Base-by-base conservation (phyloP, 2,329 filamentous ascomycete genomes). In the Colletotrichum acutatum region DNA sequence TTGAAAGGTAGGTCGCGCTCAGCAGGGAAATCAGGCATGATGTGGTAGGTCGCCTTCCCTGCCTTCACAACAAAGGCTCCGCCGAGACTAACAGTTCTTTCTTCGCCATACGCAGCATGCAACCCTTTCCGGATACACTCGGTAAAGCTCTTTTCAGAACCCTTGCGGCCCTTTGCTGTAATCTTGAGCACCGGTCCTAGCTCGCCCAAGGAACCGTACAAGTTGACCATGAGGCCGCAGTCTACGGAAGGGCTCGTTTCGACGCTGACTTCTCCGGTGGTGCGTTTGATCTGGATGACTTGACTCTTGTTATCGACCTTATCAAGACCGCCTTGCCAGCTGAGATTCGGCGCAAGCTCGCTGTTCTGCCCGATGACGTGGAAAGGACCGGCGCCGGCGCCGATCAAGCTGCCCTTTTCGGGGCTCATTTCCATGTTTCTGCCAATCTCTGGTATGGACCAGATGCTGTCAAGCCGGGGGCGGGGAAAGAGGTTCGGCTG, bases 1-100 rank as follows among this genome's bases (percentile, higher is more conserved):
- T 72, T 63, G 63, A 85, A 83, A 77, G 66, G 70, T 14, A 72
- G 65, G 1, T 77, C 68, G 5, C 68, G 58, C 19, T 78, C 65
- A 0, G 74, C 34, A 0, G 83, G 82, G 56, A 86, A 86, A 73
- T 85, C 84, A 1, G 84, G 84, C 84, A 86, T 86, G 14, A 86
- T 80, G 73, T 86, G 84, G 12, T 83, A 79, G 6, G 78, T 81
- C 5, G 81, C 78, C 24, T 76, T 82, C 0, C 84, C 84, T 0
- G 76, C 74, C 61, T 80, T 81, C 49, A 86, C 76, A 4, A 86
- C 63, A 66, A 86, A 85, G 0, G 81, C 82, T 0, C 84, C 84
- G 0, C 84, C 84, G 1, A 86, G 61, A 65, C 82, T 84, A 19
- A 86, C 72, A 0, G 78, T 76, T 28, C 76, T 76, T 4, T 81